These are phyloP conservation scores for Symbiodinium natans DNA, from an alignment of 73 alveolate species.

Conservation along the genomic window DNA sequence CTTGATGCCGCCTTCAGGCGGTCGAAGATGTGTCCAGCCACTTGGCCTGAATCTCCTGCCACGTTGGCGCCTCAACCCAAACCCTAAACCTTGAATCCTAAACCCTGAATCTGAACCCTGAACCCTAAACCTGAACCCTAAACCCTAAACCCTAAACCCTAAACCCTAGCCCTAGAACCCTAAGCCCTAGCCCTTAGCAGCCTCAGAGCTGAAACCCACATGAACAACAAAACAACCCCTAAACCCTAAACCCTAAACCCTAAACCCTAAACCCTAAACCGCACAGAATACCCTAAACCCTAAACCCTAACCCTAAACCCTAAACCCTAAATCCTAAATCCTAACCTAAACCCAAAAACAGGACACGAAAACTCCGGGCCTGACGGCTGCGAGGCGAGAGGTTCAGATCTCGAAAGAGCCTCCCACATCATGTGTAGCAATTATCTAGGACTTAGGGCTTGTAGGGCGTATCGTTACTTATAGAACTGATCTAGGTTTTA, in stretches of 20 bases:
- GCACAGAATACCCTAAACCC: background rate
- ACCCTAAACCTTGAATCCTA: no score
- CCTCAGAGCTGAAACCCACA: no score
- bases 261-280: background rate
- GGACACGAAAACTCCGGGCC: background rate
- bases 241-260: background rate
- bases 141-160: no score
- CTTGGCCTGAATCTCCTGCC: no score
- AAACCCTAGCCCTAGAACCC: no score
- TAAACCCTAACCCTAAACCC: background rate
- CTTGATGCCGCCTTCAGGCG: no score
- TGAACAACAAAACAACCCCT: background rate
- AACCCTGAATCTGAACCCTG: no score
- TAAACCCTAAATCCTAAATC: background rate
- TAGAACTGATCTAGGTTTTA: no score
- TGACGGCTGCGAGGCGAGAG: slow-evolving; percentile 71
- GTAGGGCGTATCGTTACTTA: background rate
- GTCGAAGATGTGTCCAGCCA: no score
- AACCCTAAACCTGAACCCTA: no score
- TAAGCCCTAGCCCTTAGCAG: background rate
- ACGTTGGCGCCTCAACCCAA: no score
- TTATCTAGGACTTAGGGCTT: background rate
- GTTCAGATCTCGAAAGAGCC: slow-evolving; percentile 62
- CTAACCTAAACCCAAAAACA: background rate
- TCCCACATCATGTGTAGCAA: background rate